Conservation (phyloP, 495 filamentous ascomycete species). For the Penicillium antarcticum region DNA sequence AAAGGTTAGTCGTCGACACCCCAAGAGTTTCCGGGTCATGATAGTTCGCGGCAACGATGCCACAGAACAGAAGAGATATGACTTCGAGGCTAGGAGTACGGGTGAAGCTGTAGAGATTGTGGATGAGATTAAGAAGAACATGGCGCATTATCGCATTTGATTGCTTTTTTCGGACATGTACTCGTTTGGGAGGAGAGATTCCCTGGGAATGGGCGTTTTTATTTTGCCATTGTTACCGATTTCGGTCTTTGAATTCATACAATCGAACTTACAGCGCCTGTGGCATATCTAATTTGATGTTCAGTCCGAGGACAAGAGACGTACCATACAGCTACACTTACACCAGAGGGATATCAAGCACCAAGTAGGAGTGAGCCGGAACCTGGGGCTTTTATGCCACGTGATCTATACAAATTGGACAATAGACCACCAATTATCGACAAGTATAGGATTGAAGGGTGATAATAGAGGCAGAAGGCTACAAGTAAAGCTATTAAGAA, state of each 20-base stretch:
- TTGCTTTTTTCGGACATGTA: conserved; percentile 4
- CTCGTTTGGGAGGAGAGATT: background rate
- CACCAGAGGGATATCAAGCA: too few species aligned
- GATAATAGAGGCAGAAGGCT: too few species aligned
- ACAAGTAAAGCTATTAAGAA: too few species aligned
- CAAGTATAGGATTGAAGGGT: too few species aligned
- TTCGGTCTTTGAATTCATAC: background rate
- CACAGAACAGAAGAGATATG: conserved; percentile 85
- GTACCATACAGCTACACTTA: too few species aligned
- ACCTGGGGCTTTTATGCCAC: too few species aligned
- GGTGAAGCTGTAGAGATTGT: conserved; percentile 88
- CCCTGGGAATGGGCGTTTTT: background rate
- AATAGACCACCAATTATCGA: too few species aligned
- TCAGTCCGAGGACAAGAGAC: too few species aligned
- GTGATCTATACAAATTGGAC: too few species aligned
- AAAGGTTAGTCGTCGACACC: conserved; percentile 87
- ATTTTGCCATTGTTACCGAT: background rate
- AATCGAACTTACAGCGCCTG: background rate
- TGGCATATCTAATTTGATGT: too few species aligned
- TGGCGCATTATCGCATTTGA: conserved; percentile 49
- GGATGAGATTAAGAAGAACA: conserved; percentile 70
- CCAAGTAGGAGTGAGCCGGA: too few species aligned
- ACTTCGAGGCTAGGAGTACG: conserved; percentile 82
- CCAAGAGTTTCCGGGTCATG: conserved; percentile 86
- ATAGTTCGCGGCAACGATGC: conserved; percentile 69